These are phyloP conservation scores for Arthroderma sp. DNA, from an alignment of 2,329 filamentous ascomycete genomes.

Conservation along the genomic window DNA sequence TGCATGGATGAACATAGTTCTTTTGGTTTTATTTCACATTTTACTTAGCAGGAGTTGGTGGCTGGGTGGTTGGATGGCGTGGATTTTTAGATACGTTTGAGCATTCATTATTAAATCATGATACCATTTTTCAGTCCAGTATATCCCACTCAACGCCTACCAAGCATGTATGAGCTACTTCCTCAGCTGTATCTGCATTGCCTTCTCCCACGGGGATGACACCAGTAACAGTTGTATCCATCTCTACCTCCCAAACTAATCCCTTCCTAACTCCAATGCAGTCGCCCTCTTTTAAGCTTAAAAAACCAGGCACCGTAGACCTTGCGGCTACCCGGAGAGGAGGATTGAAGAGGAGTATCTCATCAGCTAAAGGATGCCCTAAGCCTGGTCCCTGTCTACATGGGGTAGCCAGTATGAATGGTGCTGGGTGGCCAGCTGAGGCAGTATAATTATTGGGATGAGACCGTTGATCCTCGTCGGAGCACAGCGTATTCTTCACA, in stretches of 20 bases:
- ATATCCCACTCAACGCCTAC: constrained; percentile 33
- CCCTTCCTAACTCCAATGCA: constrained; percentile 23
- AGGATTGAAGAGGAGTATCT: constrained; percentile 10
- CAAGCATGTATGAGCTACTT: constrained; percentile 21
- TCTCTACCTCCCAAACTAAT: constrained; percentile 27
- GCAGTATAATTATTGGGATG: neutral
- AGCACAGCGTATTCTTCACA: neutral
- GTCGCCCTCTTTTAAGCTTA: constrained; percentile 1
- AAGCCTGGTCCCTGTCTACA: neutral
- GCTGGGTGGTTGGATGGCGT: neutral
- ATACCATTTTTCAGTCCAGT: neutral
- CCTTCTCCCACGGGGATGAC: neutral
- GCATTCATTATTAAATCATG: neutral
- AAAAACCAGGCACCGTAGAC: neutral
- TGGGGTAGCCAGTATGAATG: constrained; percentile 4
- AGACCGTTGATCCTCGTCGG: neutral
- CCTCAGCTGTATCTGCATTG: neutral
- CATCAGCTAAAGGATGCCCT: neutral
- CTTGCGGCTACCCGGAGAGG: neutral
- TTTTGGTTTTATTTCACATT: neutral
- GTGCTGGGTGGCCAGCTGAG: constrained; percentile 10
- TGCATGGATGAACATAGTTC: neutral
- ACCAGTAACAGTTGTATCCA: constrained; percentile 12
- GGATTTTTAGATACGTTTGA: neutral
- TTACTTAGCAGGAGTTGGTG: neutral